Percentiles rank a stretch among this genome's conserved stretches.
Conservation (phyloP, 1,139 yeast species). For the Scheffersomyces stambukii region DNA sequence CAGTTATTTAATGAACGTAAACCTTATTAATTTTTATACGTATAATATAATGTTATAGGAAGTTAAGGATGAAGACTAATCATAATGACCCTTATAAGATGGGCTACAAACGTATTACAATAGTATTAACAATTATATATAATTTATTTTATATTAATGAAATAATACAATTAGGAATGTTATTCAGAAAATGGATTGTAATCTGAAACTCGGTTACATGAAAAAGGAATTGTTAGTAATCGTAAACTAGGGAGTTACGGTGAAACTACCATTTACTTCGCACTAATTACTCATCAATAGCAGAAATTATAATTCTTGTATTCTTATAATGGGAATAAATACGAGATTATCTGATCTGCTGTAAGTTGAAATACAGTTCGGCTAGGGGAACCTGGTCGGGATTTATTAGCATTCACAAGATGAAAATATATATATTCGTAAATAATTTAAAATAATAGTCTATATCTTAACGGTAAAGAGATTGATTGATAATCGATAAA, state of each 20-base stretch:
- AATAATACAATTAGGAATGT: neutral
- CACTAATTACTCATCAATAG: slow-evolving; percentile 2
- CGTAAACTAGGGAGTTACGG: slow-evolving; percentile 1
- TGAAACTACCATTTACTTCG: slow-evolving; percentile 1
- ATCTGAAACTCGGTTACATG: slow-evolving; percentile 1
- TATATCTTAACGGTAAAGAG: too few species aligned
- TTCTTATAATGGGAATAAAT: too few species aligned
- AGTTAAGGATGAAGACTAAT: slow-evolving; percentile 1
- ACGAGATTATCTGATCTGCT: too few species aligned
- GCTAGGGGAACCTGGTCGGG: too few species aligned
- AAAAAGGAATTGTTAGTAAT: slow-evolving; percentile 2
- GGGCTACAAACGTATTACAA: slow-evolving; percentile 2
- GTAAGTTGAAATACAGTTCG: too few species aligned
- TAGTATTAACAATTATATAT: slow-evolving; percentile 2
- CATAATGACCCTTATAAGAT: slow-evolving; percentile 1
- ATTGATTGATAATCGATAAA: too few species aligned
- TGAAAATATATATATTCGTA: too few species aligned
- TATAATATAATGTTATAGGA: neutral
- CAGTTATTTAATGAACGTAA: slow-evolving; percentile 1
- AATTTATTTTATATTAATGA: neutral
- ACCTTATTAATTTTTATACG: neutral
- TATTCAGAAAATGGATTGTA: slow-evolving; percentile 1
- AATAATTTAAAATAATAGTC: too few species aligned
- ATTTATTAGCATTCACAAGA: too few species aligned
- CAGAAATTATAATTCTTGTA: neutral